Evolutionary conservation across 2,329 filamentous ascomycete species (phyloP).

Genomic region (Zasmidium cellare): DNA sequence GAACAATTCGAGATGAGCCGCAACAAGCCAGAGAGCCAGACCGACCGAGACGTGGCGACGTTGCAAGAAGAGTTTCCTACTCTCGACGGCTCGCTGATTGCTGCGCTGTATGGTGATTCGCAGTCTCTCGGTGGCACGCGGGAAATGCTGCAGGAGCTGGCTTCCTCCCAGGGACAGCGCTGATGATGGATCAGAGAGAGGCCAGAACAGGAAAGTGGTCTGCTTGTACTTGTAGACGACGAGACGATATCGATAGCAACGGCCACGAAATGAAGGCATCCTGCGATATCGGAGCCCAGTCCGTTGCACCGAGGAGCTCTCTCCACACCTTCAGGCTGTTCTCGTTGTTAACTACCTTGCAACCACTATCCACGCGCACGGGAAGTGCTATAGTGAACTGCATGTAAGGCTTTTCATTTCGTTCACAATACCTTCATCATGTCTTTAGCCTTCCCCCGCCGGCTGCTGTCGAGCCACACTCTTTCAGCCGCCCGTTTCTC

Average conservation of each 20-base stretch:
- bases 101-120: slow-evolving; percentile 47
- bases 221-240: slow-evolving; percentile 1
- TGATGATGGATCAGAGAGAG: too few relatives aligned
- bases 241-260: background rate
- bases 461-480: too few relatives aligned
- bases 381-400: too few relatives aligned
- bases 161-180: slow-evolving; percentile 1
- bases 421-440: background rate
- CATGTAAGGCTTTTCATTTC: background rate
- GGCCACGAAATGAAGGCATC: background rate
- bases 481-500: background rate
- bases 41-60: slow-evolving; percentile 43
- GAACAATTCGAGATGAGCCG: slow-evolving; percentile 48
- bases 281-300: background rate
- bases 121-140: slow-evolving; percentile 43
- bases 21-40: slow-evolving; percentile 34
- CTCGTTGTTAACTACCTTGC: background rate
- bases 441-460: background rate
- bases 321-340: background rate
- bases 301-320: background rate
- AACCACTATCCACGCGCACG: too few relatives aligned
- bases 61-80: slow-evolving; percentile 45
- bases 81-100: slow-evolving; percentile 47
- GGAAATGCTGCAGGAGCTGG: slow-evolving; percentile 46
- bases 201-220: too few relatives aligned